These are phyloP conservation scores for Ichthyophthirius multifiliis DNA, from an alignment of 169 alveolate species.

Conservation along the genomic window DNA sequence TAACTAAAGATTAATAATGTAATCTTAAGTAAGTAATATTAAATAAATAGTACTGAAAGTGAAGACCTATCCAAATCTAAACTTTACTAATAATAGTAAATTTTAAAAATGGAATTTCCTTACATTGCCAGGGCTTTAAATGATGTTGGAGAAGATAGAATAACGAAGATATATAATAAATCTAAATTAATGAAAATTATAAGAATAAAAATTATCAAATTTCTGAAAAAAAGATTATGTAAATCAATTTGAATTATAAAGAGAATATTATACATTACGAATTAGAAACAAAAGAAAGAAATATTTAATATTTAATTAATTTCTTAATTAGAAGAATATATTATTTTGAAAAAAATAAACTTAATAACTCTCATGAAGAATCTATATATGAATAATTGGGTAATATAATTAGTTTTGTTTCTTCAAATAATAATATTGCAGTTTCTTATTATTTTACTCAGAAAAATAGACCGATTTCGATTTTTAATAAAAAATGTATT, in stretches of 20 bases:
- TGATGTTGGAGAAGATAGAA: no score
- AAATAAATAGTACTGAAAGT: no score
- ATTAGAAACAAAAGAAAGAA: neutral
- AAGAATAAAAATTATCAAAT: no score
- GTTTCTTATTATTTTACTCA: neutral
- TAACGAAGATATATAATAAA: no score
- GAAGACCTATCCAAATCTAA: no score
- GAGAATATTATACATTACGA: neutral
- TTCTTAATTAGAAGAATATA: neutral
- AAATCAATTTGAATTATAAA: conserved; percentile 3
- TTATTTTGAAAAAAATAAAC: neutral
- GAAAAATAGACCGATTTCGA: neutral
- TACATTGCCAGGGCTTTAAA: no score
- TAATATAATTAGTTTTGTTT: neutral
- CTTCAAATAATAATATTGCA: neutral
- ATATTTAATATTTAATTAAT: neutral
- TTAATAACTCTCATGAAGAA: neutral
- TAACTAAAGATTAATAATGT: no score
- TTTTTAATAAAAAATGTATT: neutral
- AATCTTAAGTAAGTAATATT: no score
- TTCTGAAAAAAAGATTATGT: no score
- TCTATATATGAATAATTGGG: neutral
- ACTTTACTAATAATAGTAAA: no score
- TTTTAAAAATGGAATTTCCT: no score
- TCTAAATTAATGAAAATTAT: no score